Conservation (phyloP, 2,329 filamentous ascomycete species). For the Hyphodiscus sp. region DNA sequence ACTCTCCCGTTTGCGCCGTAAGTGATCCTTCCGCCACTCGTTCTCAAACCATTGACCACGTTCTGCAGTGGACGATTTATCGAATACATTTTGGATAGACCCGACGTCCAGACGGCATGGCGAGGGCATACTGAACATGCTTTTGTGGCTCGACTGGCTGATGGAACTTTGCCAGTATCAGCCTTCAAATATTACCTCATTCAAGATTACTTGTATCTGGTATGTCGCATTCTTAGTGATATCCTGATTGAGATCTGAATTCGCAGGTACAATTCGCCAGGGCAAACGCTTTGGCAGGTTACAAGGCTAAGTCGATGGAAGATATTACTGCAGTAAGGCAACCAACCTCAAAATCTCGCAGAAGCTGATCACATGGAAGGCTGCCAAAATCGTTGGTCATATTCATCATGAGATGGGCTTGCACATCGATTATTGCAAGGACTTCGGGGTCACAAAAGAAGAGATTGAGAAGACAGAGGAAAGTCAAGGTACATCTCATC, state of each 20-base stretch:
- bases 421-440: conserved; percentile 75
- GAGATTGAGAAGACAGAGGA: conserved; percentile 71
- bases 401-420: conserved; percentile 74
- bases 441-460: conserved; percentile 67
- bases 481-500: conserved; percentile 51
- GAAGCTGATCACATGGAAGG: conserved; percentile 33
- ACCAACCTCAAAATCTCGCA: not conserved
- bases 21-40: conserved; percentile 5
- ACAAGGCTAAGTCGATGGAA: conserved; percentile 70
- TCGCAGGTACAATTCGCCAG: conserved; percentile 74
- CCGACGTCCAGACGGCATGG: conserved; percentile 72
- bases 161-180: conserved; percentile 65
- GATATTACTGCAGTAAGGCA: conserved; percentile 60
- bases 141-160: conserved; percentile 71
- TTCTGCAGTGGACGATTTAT: conserved; percentile 63
- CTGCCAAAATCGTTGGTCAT: conserved; percentile 65
- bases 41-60: not conserved
- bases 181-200: conserved; percentile 85
- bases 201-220: conserved; percentile 87
- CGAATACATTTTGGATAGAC: conserved; percentile 71
- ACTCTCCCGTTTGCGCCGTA: conserved; percentile 59
- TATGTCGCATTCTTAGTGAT: conserved; percentile 34
- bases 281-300: conserved; percentile 77
- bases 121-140: conserved; percentile 70
- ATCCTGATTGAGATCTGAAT: conserved; percentile 2